Evolutionary conservation across 2,329 filamentous ascomycete species (phyloP).

Genomic region (Epichloe hybrida): DNA sequence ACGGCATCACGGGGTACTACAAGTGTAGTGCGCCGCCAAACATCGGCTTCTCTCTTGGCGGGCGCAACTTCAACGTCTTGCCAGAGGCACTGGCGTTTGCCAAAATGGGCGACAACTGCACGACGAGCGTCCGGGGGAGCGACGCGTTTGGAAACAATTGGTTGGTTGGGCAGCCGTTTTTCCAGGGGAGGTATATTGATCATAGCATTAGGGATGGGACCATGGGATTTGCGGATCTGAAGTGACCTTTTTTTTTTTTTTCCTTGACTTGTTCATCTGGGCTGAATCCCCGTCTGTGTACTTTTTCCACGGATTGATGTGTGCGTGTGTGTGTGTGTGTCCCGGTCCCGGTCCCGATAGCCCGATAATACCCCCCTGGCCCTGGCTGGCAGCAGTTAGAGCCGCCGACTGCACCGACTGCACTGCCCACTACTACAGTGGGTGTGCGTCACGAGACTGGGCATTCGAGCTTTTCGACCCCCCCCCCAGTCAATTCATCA

Average conservation of each 20-base stretch:
- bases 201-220: conserved; percentile 7
- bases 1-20: conserved; percentile 9
- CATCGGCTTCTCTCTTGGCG: conserved; percentile 8
- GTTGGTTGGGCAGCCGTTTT: conserved; percentile 12
- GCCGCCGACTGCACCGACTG: too few species aligned
- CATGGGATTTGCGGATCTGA: conserved; percentile 8
- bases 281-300: too few species aligned
- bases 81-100: conserved; percentile 8
- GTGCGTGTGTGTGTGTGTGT: too few species aligned
- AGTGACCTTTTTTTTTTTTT: not conserved
- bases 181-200: conserved; percentile 11
- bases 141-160: conserved; percentile 7
- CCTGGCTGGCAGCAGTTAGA: too few species aligned
- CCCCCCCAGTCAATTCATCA: not conserved
- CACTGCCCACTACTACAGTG: not conserved
- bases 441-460: conserved; percentile 9
- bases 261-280: too few species aligned
- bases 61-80: conserved; percentile 9
- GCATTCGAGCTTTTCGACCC: conserved; percentile 1
- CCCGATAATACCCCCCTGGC: too few species aligned
- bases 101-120: conserved; percentile 9
- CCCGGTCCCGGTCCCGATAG: too few species aligned
- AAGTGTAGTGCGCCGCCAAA: conserved; percentile 7
- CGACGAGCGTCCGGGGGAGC: conserved; percentile 8
- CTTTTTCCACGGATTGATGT: too few species aligned